These are phyloP conservation scores for Globisporangium nodosum DNA, from an alignment of 352 stramenopile species.

Conservation along the genomic window DNA sequence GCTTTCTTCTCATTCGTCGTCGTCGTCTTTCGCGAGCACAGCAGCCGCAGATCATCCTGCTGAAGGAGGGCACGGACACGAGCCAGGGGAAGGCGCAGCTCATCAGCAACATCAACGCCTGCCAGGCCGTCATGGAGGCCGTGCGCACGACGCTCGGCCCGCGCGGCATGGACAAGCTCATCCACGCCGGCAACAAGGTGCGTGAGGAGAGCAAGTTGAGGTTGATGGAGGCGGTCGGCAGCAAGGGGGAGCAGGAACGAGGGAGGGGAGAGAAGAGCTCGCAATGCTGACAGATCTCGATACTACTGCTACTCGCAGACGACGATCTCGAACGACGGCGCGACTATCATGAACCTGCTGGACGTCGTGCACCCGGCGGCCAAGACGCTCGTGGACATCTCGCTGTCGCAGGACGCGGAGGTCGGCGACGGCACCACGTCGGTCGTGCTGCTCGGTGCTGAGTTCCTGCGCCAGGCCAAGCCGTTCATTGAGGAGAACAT, in stretches of 20 bases:
- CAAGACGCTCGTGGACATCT: slow-evolving; percentile 98
- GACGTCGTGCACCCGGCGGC: slow-evolving; percentile 98
- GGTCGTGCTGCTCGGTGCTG: slow-evolving; percentile 95
- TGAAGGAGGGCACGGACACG: slow-evolving; percentile 98
- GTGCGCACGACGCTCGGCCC: slow-evolving; percentile 97
- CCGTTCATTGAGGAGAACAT: slow-evolving; percentile 98
- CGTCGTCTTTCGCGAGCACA: slow-evolving; percentile 11
- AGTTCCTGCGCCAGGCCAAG: slow-evolving; percentile 97
- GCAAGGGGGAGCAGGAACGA: not conserved
- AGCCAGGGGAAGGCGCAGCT: slow-evolving; percentile 96
- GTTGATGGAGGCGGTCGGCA: not conserved
- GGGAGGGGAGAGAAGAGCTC: not conserved
- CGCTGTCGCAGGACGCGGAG: slow-evolving; percentile 87
- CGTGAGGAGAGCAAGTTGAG: not conserved
- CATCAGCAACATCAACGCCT: slow-evolving; percentile 90
- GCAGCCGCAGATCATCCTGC: slow-evolving; percentile 98
- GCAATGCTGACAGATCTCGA: not conserved
- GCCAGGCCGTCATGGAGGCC: slow-evolving; percentile 95
- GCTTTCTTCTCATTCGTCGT: not conserved
- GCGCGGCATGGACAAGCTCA: slow-evolving; percentile 99
- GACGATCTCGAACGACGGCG: slow-evolving; percentile 99
- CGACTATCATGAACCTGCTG: slow-evolving; percentile 98
- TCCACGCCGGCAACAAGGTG: slow-evolving; percentile 86
- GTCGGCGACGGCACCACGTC: slow-evolving; percentile 95
- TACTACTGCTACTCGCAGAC: slow-evolving; percentile 28